Conservation (phyloP, 2,329 filamentous ascomycete genomes). For the Colletotrichum limetticola region DNA sequence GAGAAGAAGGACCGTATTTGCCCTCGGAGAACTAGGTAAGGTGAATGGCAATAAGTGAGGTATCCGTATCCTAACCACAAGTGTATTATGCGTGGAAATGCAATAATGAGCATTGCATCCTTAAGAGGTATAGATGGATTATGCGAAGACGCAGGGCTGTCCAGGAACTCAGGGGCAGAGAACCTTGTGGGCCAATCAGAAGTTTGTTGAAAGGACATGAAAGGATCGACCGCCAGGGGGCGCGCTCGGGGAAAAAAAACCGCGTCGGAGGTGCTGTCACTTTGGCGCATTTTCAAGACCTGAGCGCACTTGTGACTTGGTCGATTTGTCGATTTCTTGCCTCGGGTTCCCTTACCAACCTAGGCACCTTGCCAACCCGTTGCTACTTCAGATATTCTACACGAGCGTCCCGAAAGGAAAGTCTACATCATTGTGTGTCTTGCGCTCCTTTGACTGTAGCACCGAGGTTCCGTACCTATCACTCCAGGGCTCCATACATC, state of each 20-base stretch:
- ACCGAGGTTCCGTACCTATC: neutral
- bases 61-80: no score
- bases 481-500: neutral
- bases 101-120: no score
- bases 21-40: no score
- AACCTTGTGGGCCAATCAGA: slow-evolving; percentile 14
- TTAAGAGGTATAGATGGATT: no score
- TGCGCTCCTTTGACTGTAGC: neutral
- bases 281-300: neutral
- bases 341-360: neutral
- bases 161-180: neutral
- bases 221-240: neutral
- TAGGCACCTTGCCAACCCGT: neutral
- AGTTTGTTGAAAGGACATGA: neutral
- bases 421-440: no score
- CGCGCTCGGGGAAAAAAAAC: slow-evolving; percentile 18
- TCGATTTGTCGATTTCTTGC: neutral
- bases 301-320: slow-evolving; percentile 4
- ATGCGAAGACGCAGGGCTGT: no score
- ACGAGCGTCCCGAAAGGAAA: neutral
- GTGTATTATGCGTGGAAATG: no score
- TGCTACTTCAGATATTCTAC: neutral
- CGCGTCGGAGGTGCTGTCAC: slow-evolving; percentile 16
- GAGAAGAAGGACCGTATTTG: no score
- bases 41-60: no score